Evolutionary conservation across 805 yeast genomes (phyloP).

Genomic region (Schwanniomyces vanrijiae): DNA sequence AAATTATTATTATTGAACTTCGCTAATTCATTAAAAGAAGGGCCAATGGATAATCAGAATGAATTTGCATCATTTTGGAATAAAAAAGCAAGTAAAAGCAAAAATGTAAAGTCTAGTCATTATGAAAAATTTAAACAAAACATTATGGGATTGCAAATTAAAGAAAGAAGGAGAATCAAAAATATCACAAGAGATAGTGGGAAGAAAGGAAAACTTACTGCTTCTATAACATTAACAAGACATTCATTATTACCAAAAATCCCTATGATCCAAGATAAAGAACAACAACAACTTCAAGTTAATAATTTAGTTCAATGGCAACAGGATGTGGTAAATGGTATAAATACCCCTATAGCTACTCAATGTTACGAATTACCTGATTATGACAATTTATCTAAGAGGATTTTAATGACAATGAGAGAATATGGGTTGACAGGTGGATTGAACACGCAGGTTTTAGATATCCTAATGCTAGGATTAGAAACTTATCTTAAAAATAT

Average conservation of each 20-base stretch:
- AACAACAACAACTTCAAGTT: slow-evolving; percentile 43
- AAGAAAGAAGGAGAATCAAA: slow-evolving; percentile 83
- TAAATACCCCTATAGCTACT: slow-evolving; percentile 75
- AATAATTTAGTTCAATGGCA: slow-evolving; percentile 77
- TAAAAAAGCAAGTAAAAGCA: slow-evolving; percentile 48
- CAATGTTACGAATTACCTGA: slow-evolving; percentile 86
- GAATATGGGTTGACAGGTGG: slow-evolving; percentile 88
- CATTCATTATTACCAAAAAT: slow-evolving; percentile 79
- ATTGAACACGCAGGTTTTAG: slow-evolving; percentile 75
- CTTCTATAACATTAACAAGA: slow-evolving; percentile 66
- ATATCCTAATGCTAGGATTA: slow-evolving; percentile 73
- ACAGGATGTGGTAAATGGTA: slow-evolving; percentile 85
- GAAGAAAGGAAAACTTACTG: slow-evolving; percentile 69
- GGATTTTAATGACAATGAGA: slow-evolving; percentile 80
- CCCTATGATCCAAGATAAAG: slow-evolving; percentile 64
- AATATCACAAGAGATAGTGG: slow-evolving; percentile 82
- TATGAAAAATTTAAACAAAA: slow-evolving; percentile 81
- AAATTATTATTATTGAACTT: slow-evolving; percentile 76
- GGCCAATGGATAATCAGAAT: slow-evolving; percentile 56
- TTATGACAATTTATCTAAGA: slow-evolving; percentile 58
- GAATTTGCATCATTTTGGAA: slow-evolving; percentile 46
- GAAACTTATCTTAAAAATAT: slow-evolving; percentile 77
- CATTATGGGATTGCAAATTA: slow-evolving; percentile 78
- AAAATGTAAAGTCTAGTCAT: slow-evolving; percentile 61
- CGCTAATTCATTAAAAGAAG: slow-evolving; percentile 80